phyloP scores from a whole-genome alignment of 768 basidiomycete species.

The Calocybe indica region DNA sequence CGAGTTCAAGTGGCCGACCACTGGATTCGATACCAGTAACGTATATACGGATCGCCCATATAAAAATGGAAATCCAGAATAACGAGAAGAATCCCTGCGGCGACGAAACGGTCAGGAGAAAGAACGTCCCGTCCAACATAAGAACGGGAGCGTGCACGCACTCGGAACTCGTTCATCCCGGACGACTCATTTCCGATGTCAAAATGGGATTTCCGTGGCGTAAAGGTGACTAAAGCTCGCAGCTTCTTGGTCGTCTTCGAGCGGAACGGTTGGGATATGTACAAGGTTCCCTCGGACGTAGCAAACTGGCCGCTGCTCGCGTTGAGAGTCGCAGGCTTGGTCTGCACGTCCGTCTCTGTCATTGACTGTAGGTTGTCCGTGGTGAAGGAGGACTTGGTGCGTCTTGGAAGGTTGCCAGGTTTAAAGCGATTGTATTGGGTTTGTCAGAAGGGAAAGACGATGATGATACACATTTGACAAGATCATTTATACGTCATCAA shows the following conservation, averaged over 20 bases:
- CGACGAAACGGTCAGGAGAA: conserved; percentile 3
- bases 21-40: conserved; percentile 69
- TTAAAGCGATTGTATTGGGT: no score
- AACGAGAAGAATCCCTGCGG: conserved; percentile 86
- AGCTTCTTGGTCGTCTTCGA: conserved; percentile 72
- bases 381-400: no score
- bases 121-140: not conserved
- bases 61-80: conserved; percentile 89
- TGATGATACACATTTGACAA: not conserved
- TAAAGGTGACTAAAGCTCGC: conserved; percentile 79
- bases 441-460: not conserved
- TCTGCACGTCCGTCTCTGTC: no score
- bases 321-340: no score
- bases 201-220: conserved; percentile 79
- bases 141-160: conserved; percentile 21
- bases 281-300: conserved; percentile 59
- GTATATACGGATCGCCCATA: conserved; percentile 76
- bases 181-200: conserved; percentile 75
- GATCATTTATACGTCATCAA: conserved; percentile 1
- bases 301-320: conserved; percentile 39
- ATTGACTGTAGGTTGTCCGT: no score
- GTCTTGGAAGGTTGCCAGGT: no score
- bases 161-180: conserved; percentile 80
- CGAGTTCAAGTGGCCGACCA: conserved; percentile 72
- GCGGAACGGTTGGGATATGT: conserved; percentile 72